phyloP scores from a whole-genome alignment of 1,139 yeast species.

The Suhomyces yuchorum region DNA sequence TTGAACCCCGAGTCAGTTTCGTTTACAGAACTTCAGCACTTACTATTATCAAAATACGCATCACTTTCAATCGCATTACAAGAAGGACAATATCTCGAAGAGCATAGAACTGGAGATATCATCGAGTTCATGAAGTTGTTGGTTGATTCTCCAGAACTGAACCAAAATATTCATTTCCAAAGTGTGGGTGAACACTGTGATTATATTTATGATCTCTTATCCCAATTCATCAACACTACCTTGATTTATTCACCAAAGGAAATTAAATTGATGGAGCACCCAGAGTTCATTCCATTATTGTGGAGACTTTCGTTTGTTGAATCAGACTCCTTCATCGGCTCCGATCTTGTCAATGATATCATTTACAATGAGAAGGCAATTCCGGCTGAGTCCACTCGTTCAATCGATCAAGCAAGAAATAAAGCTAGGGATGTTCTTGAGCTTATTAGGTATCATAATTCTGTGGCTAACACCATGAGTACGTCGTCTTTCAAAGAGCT shows the following conservation, averaged over 20 bases:
- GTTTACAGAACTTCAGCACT: slow-evolving; percentile 26
- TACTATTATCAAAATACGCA: slow-evolving; percentile 33
- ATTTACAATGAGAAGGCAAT: slow-evolving; percentile 22
- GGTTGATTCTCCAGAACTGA: slow-evolving; percentile 36
- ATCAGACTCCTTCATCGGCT: slow-evolving; percentile 24
- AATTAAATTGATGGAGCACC: slow-evolving; percentile 28
- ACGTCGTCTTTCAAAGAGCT: slow-evolving; percentile 33
- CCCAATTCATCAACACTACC: slow-evolving; percentile 31
- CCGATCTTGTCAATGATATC: slow-evolving; percentile 28
- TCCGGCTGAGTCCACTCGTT: slow-evolving; percentile 13
- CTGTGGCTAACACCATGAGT: slow-evolving; percentile 14
- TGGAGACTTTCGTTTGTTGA: slow-evolving; percentile 34
- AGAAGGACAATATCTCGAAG: slow-evolving; percentile 15
- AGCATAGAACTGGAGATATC: slow-evolving; percentile 31
- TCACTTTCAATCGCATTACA: slow-evolving; percentile 21
- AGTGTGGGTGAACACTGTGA: slow-evolving; percentile 16
- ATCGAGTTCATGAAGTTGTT: slow-evolving; percentile 35
- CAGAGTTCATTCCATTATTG: slow-evolving; percentile 38
- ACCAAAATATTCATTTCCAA: slow-evolving; percentile 8
- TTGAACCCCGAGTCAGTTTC: slow-evolving; percentile 35
- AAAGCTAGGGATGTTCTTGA: slow-evolving; percentile 35
- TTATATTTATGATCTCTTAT: slow-evolving; percentile 24
- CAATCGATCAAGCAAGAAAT: slow-evolving; percentile 27
- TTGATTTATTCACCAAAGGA: slow-evolving; percentile 27
- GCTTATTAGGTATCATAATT: slow-evolving; percentile 27